phyloP scores from a whole-genome alignment of 352 stramenopile species.

The Pilasporangium apinafurcum region DNA sequence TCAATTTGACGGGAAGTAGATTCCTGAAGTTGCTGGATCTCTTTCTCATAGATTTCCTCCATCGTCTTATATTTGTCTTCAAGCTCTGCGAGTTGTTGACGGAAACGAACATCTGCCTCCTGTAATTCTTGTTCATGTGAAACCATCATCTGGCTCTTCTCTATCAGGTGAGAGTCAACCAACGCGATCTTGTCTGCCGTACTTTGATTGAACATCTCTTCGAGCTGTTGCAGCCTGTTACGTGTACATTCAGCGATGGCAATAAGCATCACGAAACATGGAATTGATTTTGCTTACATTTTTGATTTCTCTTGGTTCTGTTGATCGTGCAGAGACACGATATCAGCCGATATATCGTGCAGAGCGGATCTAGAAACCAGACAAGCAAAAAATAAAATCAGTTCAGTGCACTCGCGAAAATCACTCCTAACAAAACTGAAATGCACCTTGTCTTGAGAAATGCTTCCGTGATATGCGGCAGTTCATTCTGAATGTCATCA shows the following conservation, averaged over 20 bases:
- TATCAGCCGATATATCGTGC: constrained; percentile 29
- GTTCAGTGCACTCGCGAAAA: not conserved
- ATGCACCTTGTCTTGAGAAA: constrained; percentile 35
- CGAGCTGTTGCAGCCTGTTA: constrained; percentile 23
- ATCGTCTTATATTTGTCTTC: constrained; percentile 18
- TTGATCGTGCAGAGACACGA: constrained; percentile 32
- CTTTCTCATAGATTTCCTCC: constrained; percentile 21
- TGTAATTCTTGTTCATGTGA: constrained; percentile 15
- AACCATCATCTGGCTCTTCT: constrained; percentile 19
- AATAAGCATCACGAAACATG: not conserved
- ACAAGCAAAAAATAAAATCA: not conserved
- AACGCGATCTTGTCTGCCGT: constrained; percentile 39
- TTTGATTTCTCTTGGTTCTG: constrained; percentile 25
- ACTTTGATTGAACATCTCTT: constrained; percentile 27
- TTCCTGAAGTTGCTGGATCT: constrained; percentile 29
- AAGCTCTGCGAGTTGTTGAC: constrained; percentile 16
- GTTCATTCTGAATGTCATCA: constrained; percentile 36
- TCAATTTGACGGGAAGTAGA: constrained; percentile 12
- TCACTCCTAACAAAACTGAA: not conserved
- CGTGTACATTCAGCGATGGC: not conserved
- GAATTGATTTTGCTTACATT: constrained; percentile 13
- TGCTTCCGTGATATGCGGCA: constrained; percentile 24
- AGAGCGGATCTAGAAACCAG: constrained; percentile 19
- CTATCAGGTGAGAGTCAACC: constrained; percentile 20
- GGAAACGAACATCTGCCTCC: constrained; percentile 16